These are phyloP conservation scores for Xylaria arbuscula DNA, from an alignment of 2,329 filamentous ascomycete species.

Conservation along the genomic window DNA sequence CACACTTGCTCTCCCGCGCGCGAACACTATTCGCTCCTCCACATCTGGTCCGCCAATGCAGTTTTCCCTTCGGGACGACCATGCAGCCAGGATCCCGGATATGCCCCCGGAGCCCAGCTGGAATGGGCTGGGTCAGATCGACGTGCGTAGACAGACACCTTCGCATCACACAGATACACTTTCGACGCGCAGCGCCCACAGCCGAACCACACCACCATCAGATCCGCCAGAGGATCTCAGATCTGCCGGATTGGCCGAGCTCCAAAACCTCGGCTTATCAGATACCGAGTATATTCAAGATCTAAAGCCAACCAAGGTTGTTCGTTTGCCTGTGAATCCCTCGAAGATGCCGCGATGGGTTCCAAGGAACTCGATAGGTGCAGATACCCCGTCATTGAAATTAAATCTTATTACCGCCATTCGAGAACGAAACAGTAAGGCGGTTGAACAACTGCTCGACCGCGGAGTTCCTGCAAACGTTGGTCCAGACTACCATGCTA, in stretches of 20 bases:
- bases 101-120: constrained; percentile 31
- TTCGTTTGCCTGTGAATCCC: constrained; percentile 64
- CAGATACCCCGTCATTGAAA: constrained; percentile 58
- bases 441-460: constrained; percentile 68
- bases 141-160: constrained; percentile 17
- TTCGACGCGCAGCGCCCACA: constrained; percentile 35
- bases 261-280: constrained; percentile 42
- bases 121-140: constrained; percentile 24
- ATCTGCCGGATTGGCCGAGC: constrained; percentile 42
- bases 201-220: constrained; percentile 31
- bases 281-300: constrained; percentile 49
- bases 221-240: constrained; percentile 36
- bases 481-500: constrained; percentile 58
- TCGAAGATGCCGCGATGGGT: constrained; percentile 63
- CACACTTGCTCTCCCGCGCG: constrained; percentile 16
- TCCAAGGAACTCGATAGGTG: constrained; percentile 58
- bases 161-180: constrained; percentile 34
- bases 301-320: constrained; percentile 53
- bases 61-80: constrained; percentile 35
- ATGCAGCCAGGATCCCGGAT: constrained; percentile 27
- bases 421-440: constrained; percentile 66
- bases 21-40: constrained; percentile 27
- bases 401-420: constrained; percentile 65
- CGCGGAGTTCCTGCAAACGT: constrained; percentile 65
- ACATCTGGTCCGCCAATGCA: constrained; percentile 16